Conservation (phyloP, 495 filamentous ascomycete genomes). For the Aeminium ludgeri region DNA sequence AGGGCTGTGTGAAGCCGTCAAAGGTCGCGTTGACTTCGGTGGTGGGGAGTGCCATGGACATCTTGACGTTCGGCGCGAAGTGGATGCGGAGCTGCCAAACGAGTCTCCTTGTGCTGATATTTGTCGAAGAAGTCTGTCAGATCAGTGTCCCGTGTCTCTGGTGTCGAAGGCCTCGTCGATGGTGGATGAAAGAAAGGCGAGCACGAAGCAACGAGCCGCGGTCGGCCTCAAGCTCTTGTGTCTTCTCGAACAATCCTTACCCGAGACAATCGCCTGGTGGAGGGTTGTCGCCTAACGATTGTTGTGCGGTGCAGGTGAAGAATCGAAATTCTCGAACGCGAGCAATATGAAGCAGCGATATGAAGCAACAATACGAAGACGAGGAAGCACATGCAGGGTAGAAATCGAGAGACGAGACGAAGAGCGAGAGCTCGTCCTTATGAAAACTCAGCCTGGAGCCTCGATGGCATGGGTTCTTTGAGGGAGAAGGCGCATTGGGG, state of each 20-base stretch:
- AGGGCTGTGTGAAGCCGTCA: slow-evolving; percentile 41
- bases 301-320: neutral
- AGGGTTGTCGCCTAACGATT: neutral
- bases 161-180: neutral
- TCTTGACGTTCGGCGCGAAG: neutral
- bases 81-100: neutral
- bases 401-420: too few species aligned
- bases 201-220: neutral
- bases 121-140: neutral
- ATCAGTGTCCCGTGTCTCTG: neutral
- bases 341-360: too few species aligned
- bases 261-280: neutral
- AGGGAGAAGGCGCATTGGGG: too few species aligned
- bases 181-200: neutral
- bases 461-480: too few species aligned
- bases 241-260: neutral
- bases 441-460: too few species aligned
- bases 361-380: too few species aligned
- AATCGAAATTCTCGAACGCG: too few species aligned
- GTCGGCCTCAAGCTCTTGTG: neutral
- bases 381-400: too few species aligned
- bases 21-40: slow-evolving; percentile 19
- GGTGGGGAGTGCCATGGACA: neutral
- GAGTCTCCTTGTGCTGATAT: too few species aligned
- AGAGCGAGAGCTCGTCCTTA: too few species aligned